Conservation (phyloP, 768 basidiomycete species). For the Tylopilus sp. region DNA sequence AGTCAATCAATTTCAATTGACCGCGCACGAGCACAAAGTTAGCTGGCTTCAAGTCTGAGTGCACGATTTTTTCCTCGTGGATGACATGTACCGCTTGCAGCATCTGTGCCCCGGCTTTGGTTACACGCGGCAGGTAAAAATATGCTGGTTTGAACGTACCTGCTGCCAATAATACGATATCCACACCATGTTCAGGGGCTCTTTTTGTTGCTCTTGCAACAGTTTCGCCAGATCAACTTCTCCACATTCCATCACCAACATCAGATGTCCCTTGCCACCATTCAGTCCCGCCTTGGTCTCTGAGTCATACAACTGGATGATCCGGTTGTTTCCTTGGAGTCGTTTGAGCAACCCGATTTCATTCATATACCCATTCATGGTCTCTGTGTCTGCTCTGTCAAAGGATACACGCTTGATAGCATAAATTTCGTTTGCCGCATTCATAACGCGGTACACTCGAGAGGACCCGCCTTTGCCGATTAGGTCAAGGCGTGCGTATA, state of each 20-base stretch:
- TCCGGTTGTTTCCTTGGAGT: slow-evolving; percentile 89
- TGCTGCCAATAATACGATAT: slow-evolving; percentile 97
- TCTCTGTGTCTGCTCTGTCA: slow-evolving; percentile 85
- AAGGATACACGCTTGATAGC: slow-evolving; percentile 92
- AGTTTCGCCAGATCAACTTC: slow-evolving; percentile 89
- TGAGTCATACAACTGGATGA: slow-evolving; percentile 88
- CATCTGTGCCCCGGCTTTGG: slow-evolving; percentile 57
- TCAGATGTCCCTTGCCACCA: slow-evolving; percentile 68
- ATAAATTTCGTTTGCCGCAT: slow-evolving; percentile 68
- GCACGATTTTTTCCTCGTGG: slow-evolving; percentile 97
- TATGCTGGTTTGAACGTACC: slow-evolving; percentile 42
- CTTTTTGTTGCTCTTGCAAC: slow-evolving; percentile 78
- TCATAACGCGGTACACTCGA: slow-evolving; percentile 91
- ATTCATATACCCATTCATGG: slow-evolving; percentile 91
- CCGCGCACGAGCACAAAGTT: slow-evolving; percentile 97
- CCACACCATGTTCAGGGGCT: slow-evolving; percentile 89
- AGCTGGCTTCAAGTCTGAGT: slow-evolving; percentile 97
- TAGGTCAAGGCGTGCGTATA: slow-evolving; percentile 81
- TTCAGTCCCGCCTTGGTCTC: slow-evolving; percentile 68
- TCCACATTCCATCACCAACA: slow-evolving; percentile 96
- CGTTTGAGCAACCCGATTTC: slow-evolving; percentile 92
- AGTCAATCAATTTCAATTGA: slow-evolving; percentile 95
- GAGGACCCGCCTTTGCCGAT: slow-evolving; percentile 94
- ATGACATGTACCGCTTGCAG: slow-evolving; percentile 97
- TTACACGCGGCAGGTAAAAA: background rate